Conservation (phyloP, 2,329 filamentous ascomycete genomes). For the Leptoxyphium fumago region DNA sequence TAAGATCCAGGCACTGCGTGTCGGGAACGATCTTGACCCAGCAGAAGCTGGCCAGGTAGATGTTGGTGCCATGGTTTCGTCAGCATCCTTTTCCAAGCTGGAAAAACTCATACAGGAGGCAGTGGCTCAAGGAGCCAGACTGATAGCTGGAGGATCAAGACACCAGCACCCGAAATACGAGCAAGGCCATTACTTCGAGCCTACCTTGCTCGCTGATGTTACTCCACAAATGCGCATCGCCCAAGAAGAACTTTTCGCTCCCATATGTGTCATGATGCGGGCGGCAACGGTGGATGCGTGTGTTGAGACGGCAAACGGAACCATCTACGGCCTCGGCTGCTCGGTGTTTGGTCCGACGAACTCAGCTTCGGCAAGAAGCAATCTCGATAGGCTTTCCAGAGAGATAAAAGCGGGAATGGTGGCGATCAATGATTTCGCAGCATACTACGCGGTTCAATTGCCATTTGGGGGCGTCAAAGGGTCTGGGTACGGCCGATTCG, state of each 20-base stretch:
- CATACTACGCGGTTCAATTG: slow-evolving; percentile 83
- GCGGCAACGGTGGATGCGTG: slow-evolving; percentile 51
- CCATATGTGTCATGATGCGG: slow-evolving; percentile 74
- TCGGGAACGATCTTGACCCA: slow-evolving; percentile 54
- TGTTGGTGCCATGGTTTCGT: slow-evolving; percentile 80
- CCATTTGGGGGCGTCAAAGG: slow-evolving; percentile 87
- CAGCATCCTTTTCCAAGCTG: slow-evolving; percentile 57
- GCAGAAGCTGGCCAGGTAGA: slow-evolving; percentile 41
- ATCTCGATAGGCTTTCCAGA: slow-evolving; percentile 49
- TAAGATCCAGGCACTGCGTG: slow-evolving; percentile 57
- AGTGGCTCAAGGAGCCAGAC: slow-evolving; percentile 60
- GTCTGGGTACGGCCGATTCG: slow-evolving; percentile 83
- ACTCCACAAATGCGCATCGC: slow-evolving; percentile 75
- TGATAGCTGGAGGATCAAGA: slow-evolving; percentile 66
- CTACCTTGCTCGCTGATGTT: slow-evolving; percentile 83
- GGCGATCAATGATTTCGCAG: slow-evolving; percentile 87
- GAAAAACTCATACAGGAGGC: slow-evolving; percentile 67
- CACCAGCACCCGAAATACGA: slow-evolving; percentile 58
- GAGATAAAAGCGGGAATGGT: slow-evolving; percentile 78
- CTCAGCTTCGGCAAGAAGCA: slow-evolving; percentile 33
- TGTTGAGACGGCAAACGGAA: slow-evolving; percentile 66
- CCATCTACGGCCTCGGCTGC: slow-evolving; percentile 72
- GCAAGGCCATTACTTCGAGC: slow-evolving; percentile 77
- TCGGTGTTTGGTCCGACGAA: slow-evolving; percentile 60
- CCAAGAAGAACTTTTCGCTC: slow-evolving; percentile 82